phyloP scores from a whole-genome alignment of 306 rosid species.

The Cucurbita argyrosperma region DNA sequence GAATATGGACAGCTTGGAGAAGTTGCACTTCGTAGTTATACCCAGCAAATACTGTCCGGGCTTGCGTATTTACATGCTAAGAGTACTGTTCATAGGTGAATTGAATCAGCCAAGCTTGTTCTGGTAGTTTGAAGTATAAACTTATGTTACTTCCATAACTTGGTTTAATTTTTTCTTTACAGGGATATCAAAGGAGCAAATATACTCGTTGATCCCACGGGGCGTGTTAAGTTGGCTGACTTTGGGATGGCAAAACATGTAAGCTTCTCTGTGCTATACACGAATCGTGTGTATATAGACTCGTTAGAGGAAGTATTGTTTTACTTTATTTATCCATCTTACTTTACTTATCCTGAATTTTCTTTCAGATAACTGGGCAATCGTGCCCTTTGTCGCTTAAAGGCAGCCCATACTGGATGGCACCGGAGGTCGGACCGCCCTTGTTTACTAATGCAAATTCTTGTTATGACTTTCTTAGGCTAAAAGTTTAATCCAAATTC shows the following conservation, averaged over 20 bases:
- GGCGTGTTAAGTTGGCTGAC: conserved; percentile 85
- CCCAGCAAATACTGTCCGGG: conserved; percentile 58
- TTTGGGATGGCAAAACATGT: conserved; percentile 93
- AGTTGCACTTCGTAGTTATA: conserved; percentile 34
- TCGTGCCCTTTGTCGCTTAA: conserved; percentile 80
- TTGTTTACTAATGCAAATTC: background rate
- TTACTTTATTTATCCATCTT: conserved; percentile 13
- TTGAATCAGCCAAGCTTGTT: conserved; percentile 8
- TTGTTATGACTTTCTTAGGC: conserved; percentile 6
- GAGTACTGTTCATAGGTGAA: conserved; percentile 83
- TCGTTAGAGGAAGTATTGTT: background rate
- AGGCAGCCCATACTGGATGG: conserved; percentile 99
- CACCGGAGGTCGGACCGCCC: conserved; percentile 67
- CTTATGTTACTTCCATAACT: background rate
- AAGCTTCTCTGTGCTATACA: background rate
- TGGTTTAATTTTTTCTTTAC: conserved; percentile 2
- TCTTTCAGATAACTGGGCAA: conserved; percentile 75
- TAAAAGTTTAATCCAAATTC: conserved; percentile 5
- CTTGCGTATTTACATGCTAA: conserved; percentile 83
- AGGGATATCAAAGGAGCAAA: conserved; percentile 99
- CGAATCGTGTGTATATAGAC: background rate
- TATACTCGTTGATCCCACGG: conserved; percentile 76
- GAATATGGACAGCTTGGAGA: conserved; percentile 38
- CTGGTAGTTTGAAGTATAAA: conserved; percentile 5
- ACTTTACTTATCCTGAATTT: conserved; percentile 11